These are phyloP conservation scores for Metarhizium brunneum DNA, from an alignment of 2,329 filamentous ascomycete genomes.

Conservation along the genomic window DNA sequence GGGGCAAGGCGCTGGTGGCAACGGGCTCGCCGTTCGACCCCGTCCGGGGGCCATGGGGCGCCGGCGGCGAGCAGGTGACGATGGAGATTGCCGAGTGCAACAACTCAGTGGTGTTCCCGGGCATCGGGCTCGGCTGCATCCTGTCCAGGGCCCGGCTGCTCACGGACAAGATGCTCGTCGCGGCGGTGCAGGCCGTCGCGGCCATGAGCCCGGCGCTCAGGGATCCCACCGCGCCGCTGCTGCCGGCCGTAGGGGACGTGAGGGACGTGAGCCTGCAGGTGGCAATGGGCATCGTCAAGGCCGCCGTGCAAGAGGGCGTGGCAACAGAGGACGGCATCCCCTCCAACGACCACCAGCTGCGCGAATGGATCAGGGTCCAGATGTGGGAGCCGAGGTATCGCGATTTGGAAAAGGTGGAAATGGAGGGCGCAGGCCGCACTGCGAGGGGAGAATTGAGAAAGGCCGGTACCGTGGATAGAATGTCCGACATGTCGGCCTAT, in stretches of 20 bases:
- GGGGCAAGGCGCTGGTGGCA: slow-evolving; percentile 68
- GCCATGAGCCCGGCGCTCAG: slow-evolving; percentile 59
- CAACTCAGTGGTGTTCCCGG: slow-evolving; percentile 78
- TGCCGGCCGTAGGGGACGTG: slow-evolving; percentile 70
- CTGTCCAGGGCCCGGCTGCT: slow-evolving; percentile 58
- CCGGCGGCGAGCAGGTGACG: slow-evolving; percentile 31
- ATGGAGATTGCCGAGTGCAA: slow-evolving; percentile 69
- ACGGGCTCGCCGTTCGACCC: slow-evolving; percentile 78
- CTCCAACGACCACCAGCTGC: slow-evolving; percentile 39
- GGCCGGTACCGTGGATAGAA: slow-evolving; percentile 19
- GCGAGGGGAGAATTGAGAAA: slow-evolving; percentile 34
- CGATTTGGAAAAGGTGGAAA: slow-evolving; percentile 47
- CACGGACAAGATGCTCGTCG: slow-evolving; percentile 72
- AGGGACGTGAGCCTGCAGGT: slow-evolving; percentile 69
- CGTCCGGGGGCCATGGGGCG: slow-evolving; percentile 51
- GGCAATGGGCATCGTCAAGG: slow-evolving; percentile 63
- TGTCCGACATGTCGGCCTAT: not conserved
- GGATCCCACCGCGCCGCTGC: slow-evolving; percentile 54
- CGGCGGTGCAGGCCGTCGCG: slow-evolving; percentile 66
- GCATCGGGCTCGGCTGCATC: slow-evolving; percentile 73
- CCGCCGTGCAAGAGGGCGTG: slow-evolving; percentile 60
- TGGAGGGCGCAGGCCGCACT: slow-evolving; percentile 40
- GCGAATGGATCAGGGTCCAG: slow-evolving; percentile 66
- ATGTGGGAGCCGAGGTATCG: slow-evolving; percentile 72
- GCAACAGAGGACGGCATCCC: slow-evolving; percentile 60